Base-by-base conservation (phyloP, 176 grass and related monocot species). In the Puya raimondii region DNA sequence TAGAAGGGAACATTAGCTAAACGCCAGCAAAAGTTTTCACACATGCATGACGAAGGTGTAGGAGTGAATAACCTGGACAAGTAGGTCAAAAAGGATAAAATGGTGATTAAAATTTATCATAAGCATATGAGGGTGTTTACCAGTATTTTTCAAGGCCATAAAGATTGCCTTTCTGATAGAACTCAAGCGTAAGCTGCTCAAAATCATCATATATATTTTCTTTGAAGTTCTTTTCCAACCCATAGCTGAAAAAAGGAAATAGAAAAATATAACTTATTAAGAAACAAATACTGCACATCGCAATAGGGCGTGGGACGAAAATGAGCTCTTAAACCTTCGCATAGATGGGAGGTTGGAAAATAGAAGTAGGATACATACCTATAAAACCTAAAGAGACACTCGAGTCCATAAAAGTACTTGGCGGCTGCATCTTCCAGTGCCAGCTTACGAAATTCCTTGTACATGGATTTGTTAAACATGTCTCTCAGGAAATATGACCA, bases 91-190 rank as follows among this genome's bases (percentile, higher is more conserved):
- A 74, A 52, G 59, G 69, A 33, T 52, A 23, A 66, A 11, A 54
- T 49, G 33, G 48, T 48, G 12, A 47, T 9, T 6, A 54, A 73
- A 83, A 72, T 33, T 61, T 65, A 64, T 66, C 70, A 17, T 51
- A 67, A 67, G 33, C 58, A 18, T 11, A n/a, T 18, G 73, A 23
- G 67, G 5, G 11, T 61, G 53, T 76, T 76, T 94, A 99, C 95
- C 95, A 99, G 83, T 99, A 99, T 84, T 99, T 99, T 81, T 99
- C 95, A 27, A 99, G 87, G 13, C 95, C 95, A 78, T 99, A 99
- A 56, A 99, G 80, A 86, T 91, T 85, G 2, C 95, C 90, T 57
- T 88, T 99, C 47, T 65, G 57, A 61, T 94, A 93, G 70, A 82
- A 99, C 12, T 91, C 82, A 0, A 94, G 76, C 8, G 87, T 84